phyloP scores from a whole-genome alignment of 129 eudicot genomes.

The Smallanthus sonchifolius region DNA sequence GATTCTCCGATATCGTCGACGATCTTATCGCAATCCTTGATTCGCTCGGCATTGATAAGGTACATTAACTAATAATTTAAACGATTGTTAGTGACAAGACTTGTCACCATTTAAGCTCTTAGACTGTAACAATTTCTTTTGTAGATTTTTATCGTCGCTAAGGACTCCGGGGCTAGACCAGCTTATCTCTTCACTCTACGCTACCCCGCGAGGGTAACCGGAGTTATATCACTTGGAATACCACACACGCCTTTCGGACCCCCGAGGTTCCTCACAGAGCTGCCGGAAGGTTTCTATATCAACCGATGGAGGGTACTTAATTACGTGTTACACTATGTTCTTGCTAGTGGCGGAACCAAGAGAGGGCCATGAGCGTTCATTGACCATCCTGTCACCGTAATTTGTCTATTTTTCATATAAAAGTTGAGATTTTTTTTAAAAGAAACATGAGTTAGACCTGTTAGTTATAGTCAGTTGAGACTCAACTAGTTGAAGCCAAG shows the following conservation, averaged over 20 bases:
- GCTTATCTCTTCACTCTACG: constrained; percentile 22
- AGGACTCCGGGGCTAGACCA: constrained; percentile 33
- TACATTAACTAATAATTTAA: not conserved
- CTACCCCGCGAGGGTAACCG: constrained; percentile 29
- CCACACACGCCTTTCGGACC: constrained; percentile 30
- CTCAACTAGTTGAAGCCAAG: no score
- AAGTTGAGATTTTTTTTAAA: no score
- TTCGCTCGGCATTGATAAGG: constrained; percentile 23
- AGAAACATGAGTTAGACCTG: no score
- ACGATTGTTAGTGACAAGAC: no score
- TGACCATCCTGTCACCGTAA: no score
- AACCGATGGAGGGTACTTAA: constrained; percentile 38
- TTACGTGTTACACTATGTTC: not conserved
- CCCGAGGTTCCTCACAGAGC: not conserved
- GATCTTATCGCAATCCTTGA: constrained; percentile 37
- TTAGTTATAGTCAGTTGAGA: no score
- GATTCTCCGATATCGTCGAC: constrained; percentile 27
- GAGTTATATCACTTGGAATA: constrained; percentile 33
- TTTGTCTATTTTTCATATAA: no score
- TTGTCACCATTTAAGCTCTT: no score
- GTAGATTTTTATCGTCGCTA: constrained; percentile 31
- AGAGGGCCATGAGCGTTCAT: no score
- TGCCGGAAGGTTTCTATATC: constrained; percentile 50
- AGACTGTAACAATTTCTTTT: no score
- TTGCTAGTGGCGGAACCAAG: not conserved